phyloP scores from a whole-genome alignment of 495 filamentous ascomycete species.

The Penicilliopsis zonata region DNA sequence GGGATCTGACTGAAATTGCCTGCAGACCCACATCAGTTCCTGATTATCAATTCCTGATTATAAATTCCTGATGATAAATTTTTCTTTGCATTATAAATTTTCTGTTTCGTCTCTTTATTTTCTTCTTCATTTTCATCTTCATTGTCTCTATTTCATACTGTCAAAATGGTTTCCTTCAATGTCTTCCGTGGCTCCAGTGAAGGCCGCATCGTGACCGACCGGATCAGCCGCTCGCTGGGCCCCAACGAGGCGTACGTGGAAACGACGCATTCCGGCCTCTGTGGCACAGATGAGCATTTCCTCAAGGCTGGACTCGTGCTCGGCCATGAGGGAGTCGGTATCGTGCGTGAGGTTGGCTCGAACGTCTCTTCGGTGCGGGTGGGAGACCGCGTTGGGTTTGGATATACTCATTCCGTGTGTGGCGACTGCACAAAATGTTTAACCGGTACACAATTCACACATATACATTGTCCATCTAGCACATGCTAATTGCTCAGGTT shows the following conservation, averaged over 20 bases:
- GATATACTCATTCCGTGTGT: slow-evolving; percentile 35
- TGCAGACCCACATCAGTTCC: too few species aligned
- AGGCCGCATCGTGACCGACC: slow-evolving; percentile 17
- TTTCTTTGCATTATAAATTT: too few species aligned
- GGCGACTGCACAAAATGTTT: slow-evolving; percentile 41
- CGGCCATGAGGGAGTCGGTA: slow-evolving; percentile 43
- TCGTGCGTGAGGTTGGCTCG: slow-evolving; percentile 39
- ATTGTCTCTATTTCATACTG: too few species aligned
- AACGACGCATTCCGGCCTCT: slow-evolving; percentile 33
- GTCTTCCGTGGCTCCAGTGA: slow-evolving; percentile 21
- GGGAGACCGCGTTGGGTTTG: slow-evolving; percentile 42
- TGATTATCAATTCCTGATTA: too few species aligned
- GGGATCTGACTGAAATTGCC: too few species aligned
- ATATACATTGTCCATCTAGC: slow-evolving; percentile 38
- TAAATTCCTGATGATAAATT: too few species aligned
- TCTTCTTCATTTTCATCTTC: too few species aligned
- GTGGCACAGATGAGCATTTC: slow-evolving; percentile 32
- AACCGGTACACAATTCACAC: slow-evolving; percentile 28
- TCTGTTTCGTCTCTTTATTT: too few species aligned
- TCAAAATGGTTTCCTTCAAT: slow-evolving; percentile 19
- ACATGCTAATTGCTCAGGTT: slow-evolving; percentile 11
- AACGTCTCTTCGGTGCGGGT: slow-evolving; percentile 32
- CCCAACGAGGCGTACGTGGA: slow-evolving; percentile 31
- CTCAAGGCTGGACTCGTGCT: slow-evolving; percentile 9
- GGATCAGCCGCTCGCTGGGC: slow-evolving; percentile 14